These are phyloP conservation scores for Penicillium digitatum DNA, from an alignment of 2,329 filamentous ascomycete species.

Conservation along the genomic window DNA sequence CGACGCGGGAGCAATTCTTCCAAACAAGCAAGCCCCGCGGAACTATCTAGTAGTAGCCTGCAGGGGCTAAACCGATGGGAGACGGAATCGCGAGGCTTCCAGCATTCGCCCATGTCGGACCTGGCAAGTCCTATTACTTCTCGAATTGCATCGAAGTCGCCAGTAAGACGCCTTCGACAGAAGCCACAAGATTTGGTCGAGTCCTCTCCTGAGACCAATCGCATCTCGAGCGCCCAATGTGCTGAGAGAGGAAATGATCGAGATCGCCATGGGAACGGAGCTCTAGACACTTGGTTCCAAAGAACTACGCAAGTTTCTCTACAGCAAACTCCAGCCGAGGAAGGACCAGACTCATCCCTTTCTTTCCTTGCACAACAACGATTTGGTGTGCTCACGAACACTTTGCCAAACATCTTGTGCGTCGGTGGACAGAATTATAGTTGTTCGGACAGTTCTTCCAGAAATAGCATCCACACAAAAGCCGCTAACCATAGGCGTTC, in stretches of 20 bases:
- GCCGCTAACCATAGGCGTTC: not conserved
- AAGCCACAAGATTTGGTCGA: not conserved
- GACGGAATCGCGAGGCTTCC: not conserved
- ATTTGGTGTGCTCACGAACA: constrained; percentile 2
- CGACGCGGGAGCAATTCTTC: not conserved
- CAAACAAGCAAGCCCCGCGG: not conserved
- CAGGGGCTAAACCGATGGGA: not conserved
- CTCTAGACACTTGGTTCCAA: constrained; percentile 23
- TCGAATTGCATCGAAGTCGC: constrained; percentile 6
- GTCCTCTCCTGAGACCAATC: not conserved
- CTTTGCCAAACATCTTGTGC: not conserved
- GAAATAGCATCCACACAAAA: not conserved
- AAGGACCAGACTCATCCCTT: constrained; percentile 4
- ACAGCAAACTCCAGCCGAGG: not conserved
- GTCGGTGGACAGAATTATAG: not conserved
- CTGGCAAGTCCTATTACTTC: not conserved
- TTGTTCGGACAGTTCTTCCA: not conserved
- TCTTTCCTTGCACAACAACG: constrained; percentile 16
- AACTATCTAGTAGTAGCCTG: not conserved
- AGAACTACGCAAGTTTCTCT: constrained; percentile 15
- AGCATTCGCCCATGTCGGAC: not conserved
- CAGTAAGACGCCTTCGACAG: not conserved
- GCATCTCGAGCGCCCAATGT: not conserved
- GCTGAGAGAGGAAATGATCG: constrained; percentile 15
- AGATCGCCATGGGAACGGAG: constrained; percentile 22